Conservation (phyloP, 2,329 filamentous ascomycete species). For the Xylariaceae sp. region DNA sequence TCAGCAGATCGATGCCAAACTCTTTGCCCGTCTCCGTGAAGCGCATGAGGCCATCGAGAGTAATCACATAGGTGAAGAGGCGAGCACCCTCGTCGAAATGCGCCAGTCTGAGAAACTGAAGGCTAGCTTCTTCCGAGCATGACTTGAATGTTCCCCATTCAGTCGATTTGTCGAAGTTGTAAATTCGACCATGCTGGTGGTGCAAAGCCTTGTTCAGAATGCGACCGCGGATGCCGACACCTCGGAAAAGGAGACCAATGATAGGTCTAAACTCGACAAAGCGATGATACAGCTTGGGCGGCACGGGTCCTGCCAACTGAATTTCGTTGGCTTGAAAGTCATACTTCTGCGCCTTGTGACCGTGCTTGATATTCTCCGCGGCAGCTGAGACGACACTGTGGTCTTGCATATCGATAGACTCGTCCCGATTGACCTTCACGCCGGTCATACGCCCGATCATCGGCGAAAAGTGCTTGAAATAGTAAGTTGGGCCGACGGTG, state of each 20-base stretch:
- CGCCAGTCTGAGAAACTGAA: slow-evolving; percentile 77
- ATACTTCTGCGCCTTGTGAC: slow-evolving; percentile 61
- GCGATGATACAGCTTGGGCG: slow-evolving; percentile 75
- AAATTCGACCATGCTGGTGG: slow-evolving; percentile 82
- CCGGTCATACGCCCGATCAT: slow-evolving; percentile 79
- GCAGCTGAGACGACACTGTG: slow-evolving; percentile 23
- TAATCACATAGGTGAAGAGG: slow-evolving; percentile 88
- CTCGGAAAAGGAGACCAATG: slow-evolving; percentile 82
- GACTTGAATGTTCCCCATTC: slow-evolving; percentile 63
- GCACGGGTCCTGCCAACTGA: slow-evolving; percentile 79
- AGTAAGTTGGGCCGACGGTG: slow-evolving; percentile 69
- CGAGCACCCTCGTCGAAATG: slow-evolving; percentile 82
- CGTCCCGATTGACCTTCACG: slow-evolving; percentile 60
- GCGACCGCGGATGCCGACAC: slow-evolving; percentile 68
- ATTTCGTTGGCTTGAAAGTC: slow-evolving; percentile 95
- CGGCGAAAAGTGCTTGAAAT: slow-evolving; percentile 81
- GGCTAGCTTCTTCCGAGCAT: slow-evolving; percentile 64
- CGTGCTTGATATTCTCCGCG: slow-evolving; percentile 20
- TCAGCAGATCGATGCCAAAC: slow-evolving; percentile 87
- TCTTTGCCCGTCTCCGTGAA: slow-evolving; percentile 96
- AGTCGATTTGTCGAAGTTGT: slow-evolving; percentile 78
- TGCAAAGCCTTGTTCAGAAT: slow-evolving; percentile 81
- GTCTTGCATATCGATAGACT: slow-evolving; percentile 42
- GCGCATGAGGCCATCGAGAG: slow-evolving; percentile 76
- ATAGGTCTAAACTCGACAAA: slow-evolving; percentile 92